These are phyloP conservation scores for Suillus fuscotomentosus DNA, from an alignment of 768 basidiomycete genomes.

Conservation along the genomic window DNA sequence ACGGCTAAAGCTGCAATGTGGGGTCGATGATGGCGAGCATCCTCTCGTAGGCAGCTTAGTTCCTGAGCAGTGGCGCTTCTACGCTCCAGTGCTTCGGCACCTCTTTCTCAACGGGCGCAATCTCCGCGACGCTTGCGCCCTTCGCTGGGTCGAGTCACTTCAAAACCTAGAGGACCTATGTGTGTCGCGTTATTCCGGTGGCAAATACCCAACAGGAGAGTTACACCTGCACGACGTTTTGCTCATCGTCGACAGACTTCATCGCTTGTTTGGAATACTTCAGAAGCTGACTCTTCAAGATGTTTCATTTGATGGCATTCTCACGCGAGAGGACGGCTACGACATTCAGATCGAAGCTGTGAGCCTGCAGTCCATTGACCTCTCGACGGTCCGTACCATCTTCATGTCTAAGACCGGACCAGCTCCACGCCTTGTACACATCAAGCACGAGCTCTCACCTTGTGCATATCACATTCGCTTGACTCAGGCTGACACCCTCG, in stretches of 20 bases:
- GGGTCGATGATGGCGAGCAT: constrained; percentile 8
- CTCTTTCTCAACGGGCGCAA: constrained; percentile 9
- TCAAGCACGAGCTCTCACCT: neutral
- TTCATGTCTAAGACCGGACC: constrained; percentile 56
- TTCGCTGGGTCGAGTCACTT: neutral
- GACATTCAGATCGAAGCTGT: constrained; percentile 8
- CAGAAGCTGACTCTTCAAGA: constrained; percentile 3
- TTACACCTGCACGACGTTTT: neutral
- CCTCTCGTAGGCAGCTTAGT: neutral
- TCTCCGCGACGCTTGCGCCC: constrained; percentile 4
- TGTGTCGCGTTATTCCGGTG: neutral
- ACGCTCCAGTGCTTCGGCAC: neutral
- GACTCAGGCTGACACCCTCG: neutral
- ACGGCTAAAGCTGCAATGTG: constrained; percentile 7
- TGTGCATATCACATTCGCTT: neutral
- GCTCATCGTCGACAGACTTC: neutral
- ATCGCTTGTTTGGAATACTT: neutral
- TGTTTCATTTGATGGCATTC: neutral
- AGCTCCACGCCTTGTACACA: constrained; percentile 26
- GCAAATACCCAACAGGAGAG: constrained; percentile 1
- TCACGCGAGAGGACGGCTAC: neutral
- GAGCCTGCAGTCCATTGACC: constrained; percentile 4
- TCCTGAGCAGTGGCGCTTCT: constrained; percentile 4
- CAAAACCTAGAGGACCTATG: neutral
- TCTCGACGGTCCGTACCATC: constrained; percentile 37